Evolutionary conservation across 2,329 filamentous ascomycete genomes (phyloP), one percentile per base, ranked within the genome.

Genomic region (Aspergillus sp.): DNA sequence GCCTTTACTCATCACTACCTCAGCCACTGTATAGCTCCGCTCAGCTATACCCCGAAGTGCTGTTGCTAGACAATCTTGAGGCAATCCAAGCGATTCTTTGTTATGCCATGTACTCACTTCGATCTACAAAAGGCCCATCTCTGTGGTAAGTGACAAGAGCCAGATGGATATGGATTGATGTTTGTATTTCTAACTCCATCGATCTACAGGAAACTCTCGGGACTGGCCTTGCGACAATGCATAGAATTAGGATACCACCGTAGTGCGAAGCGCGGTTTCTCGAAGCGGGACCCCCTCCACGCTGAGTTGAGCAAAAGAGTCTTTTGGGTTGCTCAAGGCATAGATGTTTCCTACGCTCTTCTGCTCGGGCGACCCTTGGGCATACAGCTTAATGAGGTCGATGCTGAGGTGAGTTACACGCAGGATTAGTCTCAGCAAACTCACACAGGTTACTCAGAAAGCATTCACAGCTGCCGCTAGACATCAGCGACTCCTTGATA

Each of bases 201-300:
- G 21, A 21, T 21, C 21, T 21, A 21, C 21, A 70, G 69, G 70
- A 69, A 66, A 52, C 51, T 72, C 0, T 66, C 70, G 8, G 70
- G 71, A 1, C 43, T 72, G 23, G 71, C 71, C 11, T 48, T 74
- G 1, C 64, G 72, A 7, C 68, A 72, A 33, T 74, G 71, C 47
- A 65, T 72, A 27, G 69, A 74, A 35, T 59, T 74, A 4, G 71
- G 71, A 2, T 71, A 71, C 39, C 72, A 74, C 57, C 63, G 71
- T 0, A 68, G 53, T 49, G 17, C 44, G 7, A 63, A 59, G 19
- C 45, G 49, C 21, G 21, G 21, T 21, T 3, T 6, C 52, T 58
- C 31, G 23, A 51, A 2, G 21, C 45, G 33, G 8, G 41, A 60
- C 41, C 12, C 57, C 1, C 55, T 71, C 1, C 61, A 57, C 6